Conservation (phyloP, 2,329 filamentous ascomycete genomes). For the Diaporthe vexans region DNA sequence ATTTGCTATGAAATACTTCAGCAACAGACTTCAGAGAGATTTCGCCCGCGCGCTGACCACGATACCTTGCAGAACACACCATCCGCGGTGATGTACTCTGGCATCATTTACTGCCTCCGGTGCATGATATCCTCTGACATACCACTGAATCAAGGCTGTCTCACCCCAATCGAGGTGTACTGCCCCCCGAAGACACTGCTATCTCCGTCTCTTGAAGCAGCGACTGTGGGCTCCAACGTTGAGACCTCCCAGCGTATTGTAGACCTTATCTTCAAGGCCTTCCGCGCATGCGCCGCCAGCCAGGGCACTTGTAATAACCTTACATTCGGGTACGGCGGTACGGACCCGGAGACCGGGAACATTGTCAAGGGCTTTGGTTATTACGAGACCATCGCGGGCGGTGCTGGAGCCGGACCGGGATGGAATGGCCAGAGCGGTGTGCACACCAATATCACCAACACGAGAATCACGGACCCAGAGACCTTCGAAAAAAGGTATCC, state of each 20-base stretch:
- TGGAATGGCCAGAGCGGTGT: constrained; percentile 44
- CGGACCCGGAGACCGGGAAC: constrained; percentile 13
- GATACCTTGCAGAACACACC: constrained; percentile 54
- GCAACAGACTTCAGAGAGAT: not conserved
- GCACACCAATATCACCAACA: constrained; percentile 46
- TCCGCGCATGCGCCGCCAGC: constrained; percentile 46
- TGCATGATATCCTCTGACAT: constrained; percentile 49
- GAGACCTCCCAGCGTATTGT: constrained; percentile 49
- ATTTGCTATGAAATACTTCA: constrained; percentile 68
- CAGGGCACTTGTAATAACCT: constrained; percentile 50
- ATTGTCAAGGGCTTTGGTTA: constrained; percentile 34
- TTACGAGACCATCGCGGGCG: constrained; percentile 46
- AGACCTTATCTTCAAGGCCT: constrained; percentile 50
- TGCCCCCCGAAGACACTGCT: constrained; percentile 48
- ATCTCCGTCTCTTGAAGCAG: constrained; percentile 48
- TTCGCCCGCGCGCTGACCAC: not conserved
- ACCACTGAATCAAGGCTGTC: constrained; percentile 51
- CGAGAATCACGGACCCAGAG: constrained; percentile 45
- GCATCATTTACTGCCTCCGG: constrained; percentile 50
- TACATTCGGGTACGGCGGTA: constrained; percentile 47
- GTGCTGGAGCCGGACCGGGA: constrained; percentile 44
- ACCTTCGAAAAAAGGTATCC: constrained; percentile 46
- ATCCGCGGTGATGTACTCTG: constrained; percentile 53
- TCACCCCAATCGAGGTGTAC: constrained; percentile 46
- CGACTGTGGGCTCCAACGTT: constrained; percentile 47